Evolutionary conservation across 768 basidiomycete genomes (phyloP), one percentile per base, ranked within the genome.

Genomic region (Calocybe indica): DNA sequence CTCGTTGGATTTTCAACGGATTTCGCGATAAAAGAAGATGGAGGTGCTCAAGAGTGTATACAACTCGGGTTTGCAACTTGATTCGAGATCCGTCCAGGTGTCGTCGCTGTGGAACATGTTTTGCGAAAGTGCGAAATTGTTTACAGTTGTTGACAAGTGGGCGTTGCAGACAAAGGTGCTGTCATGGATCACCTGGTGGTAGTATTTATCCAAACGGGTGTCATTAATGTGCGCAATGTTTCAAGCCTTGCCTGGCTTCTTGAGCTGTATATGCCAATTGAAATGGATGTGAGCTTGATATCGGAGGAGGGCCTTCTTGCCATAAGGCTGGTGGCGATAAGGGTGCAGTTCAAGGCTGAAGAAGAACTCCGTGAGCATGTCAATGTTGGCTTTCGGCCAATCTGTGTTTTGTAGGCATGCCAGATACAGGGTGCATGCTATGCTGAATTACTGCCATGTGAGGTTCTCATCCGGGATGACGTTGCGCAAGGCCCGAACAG

Each of bases 401-500:
- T 31, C 39, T 3, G 14, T 13, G 13, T 40, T 36, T 10, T 10
- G 10, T 5, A 47, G 22, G 46, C 41, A 31, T 2, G 22, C 8
- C 11, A 53, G 31, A 9, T 47, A 15, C 1, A 7, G 7, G 5
- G 42, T 50, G 2, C 48, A 36, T 0, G 49, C 60, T 1, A 50
- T 14, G 0, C 51, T 9, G 12, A 60, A 49, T 2, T 60, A 46
- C 0, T 30, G 5, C 38, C 55, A 54, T 5, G 48, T 8, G 0
- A 62, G 50, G 0, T 57, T 40, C 1, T 52, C 45, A 43, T 61
- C 53, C 0, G 32, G 15, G 0, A 44, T n/a, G 0, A 36, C 50
- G 1, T 45, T 35, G 2, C 10, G 4, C 3, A 52, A 58, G 1
- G 56, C 48, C 15, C 50, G 53, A 14, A 53, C 38, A 0, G 52